phyloP scores from a whole-genome alignment of 2,329 filamentous ascomycete genomes.

The Scortechinia acanthostroma region DNA sequence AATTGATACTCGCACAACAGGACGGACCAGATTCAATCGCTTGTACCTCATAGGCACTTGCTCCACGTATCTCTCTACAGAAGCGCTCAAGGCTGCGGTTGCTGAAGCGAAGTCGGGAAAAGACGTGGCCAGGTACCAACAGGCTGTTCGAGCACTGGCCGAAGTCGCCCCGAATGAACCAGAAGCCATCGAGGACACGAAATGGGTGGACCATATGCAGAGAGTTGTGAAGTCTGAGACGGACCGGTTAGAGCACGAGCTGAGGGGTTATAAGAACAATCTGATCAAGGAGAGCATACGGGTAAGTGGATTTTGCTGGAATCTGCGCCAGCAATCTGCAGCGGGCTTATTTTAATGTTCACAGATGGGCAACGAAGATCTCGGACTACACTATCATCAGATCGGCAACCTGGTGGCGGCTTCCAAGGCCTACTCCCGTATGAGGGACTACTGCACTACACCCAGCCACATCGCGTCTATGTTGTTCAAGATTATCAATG shows the following conservation, averaged over 20 bases:
- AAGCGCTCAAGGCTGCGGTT: slow-evolving; percentile 75
- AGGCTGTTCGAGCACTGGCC: slow-evolving; percentile 59
- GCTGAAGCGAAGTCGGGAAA: slow-evolving; percentile 69
- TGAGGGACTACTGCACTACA: slow-evolving; percentile 85
- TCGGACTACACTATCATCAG: slow-evolving; percentile 75
- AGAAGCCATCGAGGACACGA: slow-evolving; percentile 58
- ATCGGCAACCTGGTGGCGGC: slow-evolving; percentile 70
- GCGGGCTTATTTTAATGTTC: slow-evolving; percentile 2
- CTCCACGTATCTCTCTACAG: slow-evolving; percentile 69
- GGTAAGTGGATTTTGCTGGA: slow-evolving; percentile 34
- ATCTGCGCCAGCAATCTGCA: neutral
- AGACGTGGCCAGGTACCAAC: slow-evolving; percentile 67
- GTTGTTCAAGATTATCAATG: slow-evolving; percentile 69
- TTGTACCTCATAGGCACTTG: slow-evolving; percentile 74
- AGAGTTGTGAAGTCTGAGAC: slow-evolving; percentile 65
- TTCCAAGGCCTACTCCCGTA: slow-evolving; percentile 72
- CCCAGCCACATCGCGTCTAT: slow-evolving; percentile 79
- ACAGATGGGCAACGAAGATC: slow-evolving; percentile 89
- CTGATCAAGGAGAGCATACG: slow-evolving; percentile 93
- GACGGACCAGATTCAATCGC: slow-evolving; percentile 73
- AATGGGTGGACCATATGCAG: slow-evolving; percentile 69
- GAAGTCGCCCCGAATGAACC: slow-evolving; percentile 58
- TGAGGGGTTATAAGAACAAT: slow-evolving; percentile 93
- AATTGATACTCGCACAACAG: slow-evolving; percentile 30
- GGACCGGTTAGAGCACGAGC: slow-evolving; percentile 71